phyloP scores from a whole-genome alignment of 176 grass and related monocot species.

The Stipa capillata region DNA sequence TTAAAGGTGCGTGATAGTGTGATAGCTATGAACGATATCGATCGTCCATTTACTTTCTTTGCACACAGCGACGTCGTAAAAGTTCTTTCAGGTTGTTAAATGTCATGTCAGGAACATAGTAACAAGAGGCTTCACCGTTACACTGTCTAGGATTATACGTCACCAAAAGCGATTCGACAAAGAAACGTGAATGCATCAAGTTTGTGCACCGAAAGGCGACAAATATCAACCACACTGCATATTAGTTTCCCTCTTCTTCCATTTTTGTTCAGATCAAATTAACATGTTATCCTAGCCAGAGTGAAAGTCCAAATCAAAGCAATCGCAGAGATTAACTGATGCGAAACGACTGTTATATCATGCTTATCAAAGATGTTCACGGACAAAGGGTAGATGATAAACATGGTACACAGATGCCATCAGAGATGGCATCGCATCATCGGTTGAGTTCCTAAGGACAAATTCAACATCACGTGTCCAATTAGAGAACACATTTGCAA shows the following conservation, averaged over 20 bases:
- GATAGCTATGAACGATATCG: not conserved
- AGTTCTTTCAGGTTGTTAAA: constrained; percentile 41
- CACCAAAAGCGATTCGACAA: constrained; percentile 36
- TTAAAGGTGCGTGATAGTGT: not conserved
- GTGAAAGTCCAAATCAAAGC: constrained; percentile 15
- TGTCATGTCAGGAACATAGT: constrained; percentile 35
- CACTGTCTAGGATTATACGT: constrained; percentile 34
- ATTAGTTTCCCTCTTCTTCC: not conserved
- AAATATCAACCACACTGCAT: not conserved
- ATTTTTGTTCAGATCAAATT: constrained; percentile 8
- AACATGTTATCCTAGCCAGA: not conserved
- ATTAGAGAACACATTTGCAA: not conserved
- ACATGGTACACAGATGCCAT: constrained; percentile 13
- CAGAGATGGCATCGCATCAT: not conserved
- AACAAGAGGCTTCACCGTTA: constrained; percentile 50
- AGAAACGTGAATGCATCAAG: constrained; percentile 34
- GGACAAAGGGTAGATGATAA: constrained; percentile 22
- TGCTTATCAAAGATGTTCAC: not conserved
- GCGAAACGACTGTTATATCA: not conserved
- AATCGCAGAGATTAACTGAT: not conserved
- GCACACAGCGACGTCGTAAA: not conserved
- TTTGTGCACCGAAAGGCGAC: constrained; percentile 41
- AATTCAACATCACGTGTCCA: not conserved
- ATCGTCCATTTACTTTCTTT: not conserved
- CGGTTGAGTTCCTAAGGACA: not conserved